These are phyloP conservation scores for Aspergillus brunneoviolaceus DNA, from an alignment of 2,329 filamentous ascomycete species.

Conservation along the genomic window DNA sequence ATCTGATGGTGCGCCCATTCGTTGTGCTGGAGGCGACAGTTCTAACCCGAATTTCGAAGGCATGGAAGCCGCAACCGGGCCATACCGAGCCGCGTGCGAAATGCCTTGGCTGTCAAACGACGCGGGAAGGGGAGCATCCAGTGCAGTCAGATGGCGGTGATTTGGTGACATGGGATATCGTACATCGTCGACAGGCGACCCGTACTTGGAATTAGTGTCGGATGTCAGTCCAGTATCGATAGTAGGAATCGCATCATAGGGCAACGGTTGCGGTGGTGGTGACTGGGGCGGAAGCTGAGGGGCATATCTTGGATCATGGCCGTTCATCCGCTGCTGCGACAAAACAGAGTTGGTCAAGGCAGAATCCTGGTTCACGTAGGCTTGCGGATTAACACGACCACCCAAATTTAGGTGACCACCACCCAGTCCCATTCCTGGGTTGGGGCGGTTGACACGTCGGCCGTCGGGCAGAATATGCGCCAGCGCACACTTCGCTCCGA, in stretches of 20 bases:
- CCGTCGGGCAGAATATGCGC: conserved; percentile 94
- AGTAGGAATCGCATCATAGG: conserved; percentile 53
- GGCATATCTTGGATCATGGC: conserved; percentile 46
- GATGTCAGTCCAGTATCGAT: conserved; percentile 61
- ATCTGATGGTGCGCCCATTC: conserved; percentile 64
- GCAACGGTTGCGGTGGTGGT: conserved; percentile 36
- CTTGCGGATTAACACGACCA: conserved; percentile 65
- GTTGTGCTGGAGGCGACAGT: conserved; percentile 70
- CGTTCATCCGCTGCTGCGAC: conserved; percentile 58
- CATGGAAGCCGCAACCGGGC: conserved; percentile 86
- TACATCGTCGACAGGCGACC: conserved; percentile 77
- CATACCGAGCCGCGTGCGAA: conserved; percentile 85
- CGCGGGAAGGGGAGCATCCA: conserved; percentile 87
- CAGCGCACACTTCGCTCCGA: conserved; percentile 95
- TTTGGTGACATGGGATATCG: conserved; percentile 79
- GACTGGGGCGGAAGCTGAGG: conserved; percentile 44
- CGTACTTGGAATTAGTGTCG: conserved; percentile 66
- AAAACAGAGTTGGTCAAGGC: conserved; percentile 74
- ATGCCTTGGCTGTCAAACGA: conserved; percentile 97
- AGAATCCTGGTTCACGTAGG: conserved; percentile 65
- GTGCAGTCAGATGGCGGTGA: conserved; percentile 73
- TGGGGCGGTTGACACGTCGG: conserved; percentile 78
- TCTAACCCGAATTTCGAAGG: conserved; percentile 90
- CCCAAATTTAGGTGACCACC: conserved; percentile 62
- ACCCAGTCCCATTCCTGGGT: conserved; percentile 48